Percentiles rank a stretch among this genome's conserved stretches.
phyloP scores from a whole-genome alignment of 179 eudicot genomes.

The Silene noctiflora region DNA sequence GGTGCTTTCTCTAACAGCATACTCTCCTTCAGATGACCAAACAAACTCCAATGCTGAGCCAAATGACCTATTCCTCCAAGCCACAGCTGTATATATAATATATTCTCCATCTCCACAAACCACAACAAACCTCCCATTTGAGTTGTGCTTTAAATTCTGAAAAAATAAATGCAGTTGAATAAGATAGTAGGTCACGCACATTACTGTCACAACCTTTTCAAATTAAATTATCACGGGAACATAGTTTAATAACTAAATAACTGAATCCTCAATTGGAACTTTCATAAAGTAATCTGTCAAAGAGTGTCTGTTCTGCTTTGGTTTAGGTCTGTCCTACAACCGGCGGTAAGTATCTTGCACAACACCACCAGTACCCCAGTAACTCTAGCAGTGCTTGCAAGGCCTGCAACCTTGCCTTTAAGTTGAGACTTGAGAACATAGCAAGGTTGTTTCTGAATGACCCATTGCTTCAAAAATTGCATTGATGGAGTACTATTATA shows the following conservation, averaged over 20 bases:
- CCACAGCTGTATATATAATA: constrained; percentile 89
- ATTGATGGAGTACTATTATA: neutral
- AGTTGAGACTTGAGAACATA: neutral
- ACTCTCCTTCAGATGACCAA: constrained; percentile 97
- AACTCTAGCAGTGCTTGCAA: too few species aligned
- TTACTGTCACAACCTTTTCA: neutral
- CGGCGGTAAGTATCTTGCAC: neutral
- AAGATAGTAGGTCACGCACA: neutral
- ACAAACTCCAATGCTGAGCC: constrained; percentile 94
- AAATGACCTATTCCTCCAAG: constrained; percentile 98
- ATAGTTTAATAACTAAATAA: neutral
- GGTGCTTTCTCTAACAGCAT: constrained; percentile 96
- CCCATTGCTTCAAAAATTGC: neutral
- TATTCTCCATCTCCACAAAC: constrained; percentile 98
- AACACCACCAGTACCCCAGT: neutral
- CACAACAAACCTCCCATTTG: constrained; percentile 96
- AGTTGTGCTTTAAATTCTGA: constrained; percentile 86
- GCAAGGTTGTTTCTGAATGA: neutral
- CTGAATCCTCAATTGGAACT: neutral
- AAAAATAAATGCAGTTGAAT: constrained; percentile 10
- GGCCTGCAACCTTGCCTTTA: neutral
- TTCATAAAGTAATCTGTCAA: neutral
- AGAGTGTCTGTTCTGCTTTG: neutral
- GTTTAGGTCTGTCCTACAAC: neutral
- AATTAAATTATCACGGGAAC: neutral